Percentiles rank a stretch among this genome's conserved stretches.
Conservation (phyloP, 768 basidiomycete genomes). For the Neoboletus brunneissimus region DNA sequence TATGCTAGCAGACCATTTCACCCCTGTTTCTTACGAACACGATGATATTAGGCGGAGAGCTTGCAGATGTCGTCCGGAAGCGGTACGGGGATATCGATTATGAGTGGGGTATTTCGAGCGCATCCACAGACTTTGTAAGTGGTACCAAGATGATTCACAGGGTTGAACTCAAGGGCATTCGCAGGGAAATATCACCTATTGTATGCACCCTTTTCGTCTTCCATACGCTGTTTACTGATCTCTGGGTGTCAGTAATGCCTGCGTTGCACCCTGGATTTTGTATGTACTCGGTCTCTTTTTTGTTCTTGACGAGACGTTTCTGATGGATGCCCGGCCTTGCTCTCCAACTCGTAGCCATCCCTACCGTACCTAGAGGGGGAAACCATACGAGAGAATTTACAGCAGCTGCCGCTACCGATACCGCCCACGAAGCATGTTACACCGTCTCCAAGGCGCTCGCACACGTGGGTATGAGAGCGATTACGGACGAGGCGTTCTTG, state of each 20-base stretch:
- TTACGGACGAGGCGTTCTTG: conserved; percentile 67
- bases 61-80: conserved; percentile 56
- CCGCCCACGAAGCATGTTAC: conserved; percentile 65
- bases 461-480: conserved; percentile 60
- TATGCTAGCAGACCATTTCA: conserved; percentile 17
- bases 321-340: background rate
- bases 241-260: conserved; percentile 47
- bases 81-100: conserved; percentile 64
- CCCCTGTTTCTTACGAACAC: background rate
- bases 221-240: background rate
- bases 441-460: conserved; percentile 71
- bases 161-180: background rate
- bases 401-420: conserved; percentile 55
- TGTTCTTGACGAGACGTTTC: background rate
- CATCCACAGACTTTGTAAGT: conserved; percentile 83
- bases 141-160: background rate
- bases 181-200: conserved; percentile 62
- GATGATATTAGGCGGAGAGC: conserved; percentile 51
- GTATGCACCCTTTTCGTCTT: conserved; percentile 34
- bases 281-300: conserved; percentile 12
- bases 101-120: conserved; percentile 63
- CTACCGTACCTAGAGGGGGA: conserved; percentile 66
- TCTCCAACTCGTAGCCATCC: conserved; percentile 54
- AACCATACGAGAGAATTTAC: conserved; percentile 75
- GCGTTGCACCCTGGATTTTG: conserved; percentile 70